Conservation (phyloP, 768 basidiomycete species). For the Amanita rubescens region DNA sequence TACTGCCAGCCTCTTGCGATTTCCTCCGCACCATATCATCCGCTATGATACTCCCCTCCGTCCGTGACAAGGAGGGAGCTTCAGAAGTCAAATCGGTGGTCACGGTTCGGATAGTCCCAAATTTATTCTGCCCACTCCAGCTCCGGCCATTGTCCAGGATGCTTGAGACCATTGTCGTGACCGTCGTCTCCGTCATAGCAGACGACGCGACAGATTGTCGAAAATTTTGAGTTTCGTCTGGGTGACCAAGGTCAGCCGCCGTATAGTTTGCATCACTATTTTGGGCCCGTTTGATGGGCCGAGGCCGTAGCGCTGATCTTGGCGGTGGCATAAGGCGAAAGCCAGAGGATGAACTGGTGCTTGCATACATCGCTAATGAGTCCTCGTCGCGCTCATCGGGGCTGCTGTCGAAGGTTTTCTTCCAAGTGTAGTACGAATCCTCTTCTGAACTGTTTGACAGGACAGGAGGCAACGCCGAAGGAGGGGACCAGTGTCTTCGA, state of each 20-base stretch:
- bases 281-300: constrained; percentile 20
- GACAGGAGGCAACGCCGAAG: constrained; percentile 41
- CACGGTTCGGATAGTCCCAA: constrained; percentile 74
- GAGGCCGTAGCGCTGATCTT: constrained; percentile 47
- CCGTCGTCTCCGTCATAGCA: constrained; percentile 47
- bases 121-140: constrained; percentile 44
- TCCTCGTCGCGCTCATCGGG: constrained; percentile 12
- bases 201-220: constrained; percentile 62
- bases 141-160: constrained; percentile 46
- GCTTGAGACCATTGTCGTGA: constrained; percentile 50
- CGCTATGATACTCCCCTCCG: constrained; percentile 56
- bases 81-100: constrained; percentile 81
- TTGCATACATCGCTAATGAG: constrained; percentile 13
- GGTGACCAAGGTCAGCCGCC: constrained; percentile 26
- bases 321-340: constrained; percentile 33
- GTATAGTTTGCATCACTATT: constrained; percentile 24
- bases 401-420: constrained; percentile 6
- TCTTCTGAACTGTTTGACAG: constrained; percentile 53
- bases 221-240: constrained; percentile 25
- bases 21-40: constrained; percentile 32
- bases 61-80: constrained; percentile 51
- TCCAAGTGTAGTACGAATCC: constrained; percentile 2
- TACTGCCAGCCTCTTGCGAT: constrained; percentile 12
- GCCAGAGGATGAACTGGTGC: constrained; percentile 31
- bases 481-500: constrained; percentile 45